Evolutionary conservation across 1,284 basidiomycete species (phyloP), one percentile per base, ranked within the genome.

Genomic region (Leucoagaricus sp.): DNA sequence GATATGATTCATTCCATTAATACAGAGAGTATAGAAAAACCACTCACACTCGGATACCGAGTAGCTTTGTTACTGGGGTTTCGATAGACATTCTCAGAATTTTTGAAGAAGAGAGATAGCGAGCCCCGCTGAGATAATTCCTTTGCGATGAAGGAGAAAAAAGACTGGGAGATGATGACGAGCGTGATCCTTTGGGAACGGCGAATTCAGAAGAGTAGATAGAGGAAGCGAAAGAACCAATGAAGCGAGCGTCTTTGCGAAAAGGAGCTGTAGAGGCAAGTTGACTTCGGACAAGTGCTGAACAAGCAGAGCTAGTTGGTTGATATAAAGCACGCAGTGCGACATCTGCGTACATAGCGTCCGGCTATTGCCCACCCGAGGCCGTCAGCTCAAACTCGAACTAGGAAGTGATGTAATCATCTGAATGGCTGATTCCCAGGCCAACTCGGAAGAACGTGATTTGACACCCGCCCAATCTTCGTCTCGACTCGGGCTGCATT

Each of bases 21-120:
- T 23, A 6, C 25, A 31, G 49, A 38, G n/a, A 45, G 36, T 53
- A 2, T 57, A 9, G 10, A 33, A 56, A 19, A 12, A 40, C 53
- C 19, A 73, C 81, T 44, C 63, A 84, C 83, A 85, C 74, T 52
- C 78, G 75, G 57, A 86, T 85, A 9, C 76, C 75, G 23, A 85
- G 74, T 29, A 84, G 62, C 63, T 80, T 80, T 25, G 82, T 84
- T 41, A 85, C 63, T 15, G 77, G 66, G 2, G 83, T 85, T 1
- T 72, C 71, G 42, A 83, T 72, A 17, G 67, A 61, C 74, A 78
- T 78, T 36, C 41, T 61, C 54, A 38, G 40, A 34, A 36, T 31
- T 10, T 33, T 48, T 19, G 59, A 53, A 31, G 58, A 45, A 29
- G 45, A 61, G 26, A 60, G 55, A 33, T 45, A 42, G 28, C 48